These are phyloP conservation scores for Penicillium dipodomyicola DNA, from an alignment of 495 filamentous ascomycete genomes.

Conservation along the genomic window DNA sequence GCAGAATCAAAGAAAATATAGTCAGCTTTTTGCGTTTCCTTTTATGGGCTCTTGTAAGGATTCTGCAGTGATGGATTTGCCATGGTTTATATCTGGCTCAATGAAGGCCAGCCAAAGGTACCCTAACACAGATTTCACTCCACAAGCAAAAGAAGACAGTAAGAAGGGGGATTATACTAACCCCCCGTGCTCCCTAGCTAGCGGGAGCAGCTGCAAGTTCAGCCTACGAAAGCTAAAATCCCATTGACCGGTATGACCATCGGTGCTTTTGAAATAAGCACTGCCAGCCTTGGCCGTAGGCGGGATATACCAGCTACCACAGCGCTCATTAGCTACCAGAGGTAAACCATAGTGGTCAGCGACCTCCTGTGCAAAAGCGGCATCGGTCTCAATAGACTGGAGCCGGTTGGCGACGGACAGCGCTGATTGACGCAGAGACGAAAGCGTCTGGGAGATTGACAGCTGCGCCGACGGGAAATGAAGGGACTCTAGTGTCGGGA, in stretches of 20 bases:
- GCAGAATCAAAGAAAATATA: constrained; percentile 11
- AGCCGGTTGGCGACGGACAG: constrained; percentile 79
- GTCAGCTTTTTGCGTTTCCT: background rate
- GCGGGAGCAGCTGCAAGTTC: constrained; percentile 73
- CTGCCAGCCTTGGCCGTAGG: constrained; percentile 63
- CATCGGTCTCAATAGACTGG: constrained; percentile 65
- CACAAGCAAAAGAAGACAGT: constrained; percentile 3
- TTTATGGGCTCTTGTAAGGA: background rate
- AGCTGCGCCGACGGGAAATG: constrained; percentile 44
- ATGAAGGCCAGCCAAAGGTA: background rate
- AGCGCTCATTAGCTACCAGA: constrained; percentile 88
- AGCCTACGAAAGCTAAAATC: constrained; percentile 78
- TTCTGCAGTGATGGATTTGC: background rate
- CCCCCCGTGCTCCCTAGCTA: constrained; percentile 63
- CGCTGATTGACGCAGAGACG: constrained; percentile 67
- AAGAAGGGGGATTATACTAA: constrained; percentile 36
- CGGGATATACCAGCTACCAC: constrained; percentile 92
- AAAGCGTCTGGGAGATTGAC: constrained; percentile 46
- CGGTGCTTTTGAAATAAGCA: constrained; percentile 96
- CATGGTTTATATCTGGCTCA: background rate
- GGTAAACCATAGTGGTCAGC: constrained; percentile 58
- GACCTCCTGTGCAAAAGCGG: constrained; percentile 61
- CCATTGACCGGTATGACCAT: constrained; percentile 90
- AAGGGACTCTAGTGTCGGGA: constrained; percentile 41
- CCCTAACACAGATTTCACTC: background rate